Evolutionary conservation across 2,329 filamentous ascomycete species (phyloP), one percentile per base, ranked within the genome.

Genomic region (Fusarium beomiforme): DNA sequence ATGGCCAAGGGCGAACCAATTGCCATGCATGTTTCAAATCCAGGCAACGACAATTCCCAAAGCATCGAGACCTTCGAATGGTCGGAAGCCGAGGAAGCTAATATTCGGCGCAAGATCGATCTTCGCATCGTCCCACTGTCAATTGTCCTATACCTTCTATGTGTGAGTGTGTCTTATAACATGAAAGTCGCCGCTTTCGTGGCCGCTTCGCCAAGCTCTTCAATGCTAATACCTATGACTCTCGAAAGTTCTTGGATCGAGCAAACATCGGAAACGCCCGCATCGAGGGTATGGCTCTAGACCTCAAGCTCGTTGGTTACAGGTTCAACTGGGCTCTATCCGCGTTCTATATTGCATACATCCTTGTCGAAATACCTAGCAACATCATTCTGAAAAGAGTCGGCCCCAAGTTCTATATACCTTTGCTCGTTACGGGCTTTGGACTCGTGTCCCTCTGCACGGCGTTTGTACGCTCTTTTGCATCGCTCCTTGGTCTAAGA

Each of bases 331-430:
- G 88, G 47, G 73, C 79, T 43, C 70, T 72, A 54, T 83, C 85
- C 7, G 83, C 83, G 34, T 90, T 87, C 83, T 89, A 86, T 0
- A 81, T 87, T 1, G 87, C 88, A 13, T 90, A 90, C 63, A 84
- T 89, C 1, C 80, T 73, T n/a, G 57, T 69, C 36, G 54, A 95
- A 76, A 88, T 91, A 0, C 83, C 92, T 23, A 93, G 91, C 61
- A 95, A 96, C 76, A 80, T 95, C 21, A 80, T 95, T 13, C 87
- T 96, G 55, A 95, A 95, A 80, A 87, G 86, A 16, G 82, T 94
- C 55, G 31, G 23, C 9, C 93, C 93, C 0, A 91, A 89, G 34
- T 81, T 92, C 53, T 97, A 94, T 82, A 86, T 95, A 26, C 91
- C 93, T 0, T 80, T 86, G 6, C 95, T 95, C 74, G 95, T 97